Percentiles rank a stretch among this genome's conserved stretches.
phyloP scores from a whole-genome alignment of 164 flowering plant genomes.

The Piper longum region DNA sequence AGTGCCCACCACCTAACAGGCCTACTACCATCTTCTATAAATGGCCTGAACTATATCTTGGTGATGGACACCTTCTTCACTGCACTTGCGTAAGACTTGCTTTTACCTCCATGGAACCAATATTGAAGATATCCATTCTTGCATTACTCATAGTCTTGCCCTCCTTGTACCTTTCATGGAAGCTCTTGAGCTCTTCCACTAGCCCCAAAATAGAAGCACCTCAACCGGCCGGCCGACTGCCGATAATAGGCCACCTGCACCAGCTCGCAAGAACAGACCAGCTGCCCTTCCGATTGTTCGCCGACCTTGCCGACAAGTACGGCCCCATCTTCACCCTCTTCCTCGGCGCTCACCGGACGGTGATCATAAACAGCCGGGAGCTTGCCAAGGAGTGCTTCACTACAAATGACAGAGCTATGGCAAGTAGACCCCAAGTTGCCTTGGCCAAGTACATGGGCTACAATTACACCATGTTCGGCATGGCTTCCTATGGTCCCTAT shows the following conservation, averaged over 20 bases:
- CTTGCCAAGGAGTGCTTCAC: not conserved
- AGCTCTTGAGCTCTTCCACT: no score
- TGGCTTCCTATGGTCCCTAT: slow-evolving; percentile 3
- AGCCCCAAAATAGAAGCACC: not conserved
- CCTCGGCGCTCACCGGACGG: not conserved
- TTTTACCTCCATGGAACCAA: no score
- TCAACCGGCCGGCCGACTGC: not conserved
- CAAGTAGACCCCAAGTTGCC: not conserved
- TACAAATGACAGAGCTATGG: not conserved
- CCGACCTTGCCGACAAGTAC: not conserved
- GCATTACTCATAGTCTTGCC: no score
- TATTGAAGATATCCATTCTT: no score
- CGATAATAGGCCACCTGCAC: not conserved
- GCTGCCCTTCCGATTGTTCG: not conserved
- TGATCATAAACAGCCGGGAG: not conserved
- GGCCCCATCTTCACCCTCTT: not conserved
- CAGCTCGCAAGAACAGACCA: not conserved
- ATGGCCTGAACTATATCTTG: no score
- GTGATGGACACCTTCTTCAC: no score
- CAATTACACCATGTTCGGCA: slow-evolving; percentile 1
- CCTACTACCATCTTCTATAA: no score
- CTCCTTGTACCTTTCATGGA: no score
- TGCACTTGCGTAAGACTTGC: no score
- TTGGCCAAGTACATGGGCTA: slow-evolving; percentile 2
- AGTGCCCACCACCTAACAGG: no score